phyloP scores from a whole-genome alignment of 495 filamentous ascomycete genomes.

The Talaromyces thailandensis region DNA sequence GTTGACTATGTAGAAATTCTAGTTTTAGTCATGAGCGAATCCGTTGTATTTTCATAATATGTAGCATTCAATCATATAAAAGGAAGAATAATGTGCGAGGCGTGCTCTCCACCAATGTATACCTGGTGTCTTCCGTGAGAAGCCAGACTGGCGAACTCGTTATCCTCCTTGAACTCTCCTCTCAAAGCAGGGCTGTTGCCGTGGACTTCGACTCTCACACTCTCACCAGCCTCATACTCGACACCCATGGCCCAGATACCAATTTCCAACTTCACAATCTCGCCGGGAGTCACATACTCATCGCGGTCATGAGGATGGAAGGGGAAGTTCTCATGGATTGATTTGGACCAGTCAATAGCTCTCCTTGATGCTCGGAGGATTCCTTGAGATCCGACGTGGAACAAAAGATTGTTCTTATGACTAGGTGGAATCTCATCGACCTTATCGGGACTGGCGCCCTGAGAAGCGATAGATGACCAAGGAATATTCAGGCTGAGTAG shows the following conservation, averaged over 20 bases:
- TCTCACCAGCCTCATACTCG: constrained; percentile 21
- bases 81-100: not conserved
- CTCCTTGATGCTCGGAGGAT: constrained; percentile 29
- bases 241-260: constrained; percentile 26
- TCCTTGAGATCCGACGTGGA: constrained; percentile 21
- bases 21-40: not conserved
- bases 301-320: constrained; percentile 25
- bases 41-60: not conserved
- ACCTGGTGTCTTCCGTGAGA: constrained; percentile 14
- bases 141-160: not conserved
- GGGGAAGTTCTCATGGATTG: constrained; percentile 21
- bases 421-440: constrained; percentile 21
- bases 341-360: constrained; percentile 14
- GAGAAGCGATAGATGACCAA: constrained; percentile 12
- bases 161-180: constrained; percentile 8
- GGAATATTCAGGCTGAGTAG: constrained; percentile 27
- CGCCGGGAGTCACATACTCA: constrained; percentile 22
- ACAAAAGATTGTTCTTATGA: constrained; percentile 14
- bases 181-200: constrained; percentile 11
- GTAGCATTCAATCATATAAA: constrained; percentile 1
- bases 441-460: not conserved
- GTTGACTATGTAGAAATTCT: not conserved
- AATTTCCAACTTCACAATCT: constrained; percentile 22
- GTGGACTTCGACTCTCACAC: constrained; percentile 17
- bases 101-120: constrained; percentile 11